Evolutionary conservation across 768 basidiomycete genomes (phyloP).

Genomic region (Mycena sanguinolenta): DNA sequence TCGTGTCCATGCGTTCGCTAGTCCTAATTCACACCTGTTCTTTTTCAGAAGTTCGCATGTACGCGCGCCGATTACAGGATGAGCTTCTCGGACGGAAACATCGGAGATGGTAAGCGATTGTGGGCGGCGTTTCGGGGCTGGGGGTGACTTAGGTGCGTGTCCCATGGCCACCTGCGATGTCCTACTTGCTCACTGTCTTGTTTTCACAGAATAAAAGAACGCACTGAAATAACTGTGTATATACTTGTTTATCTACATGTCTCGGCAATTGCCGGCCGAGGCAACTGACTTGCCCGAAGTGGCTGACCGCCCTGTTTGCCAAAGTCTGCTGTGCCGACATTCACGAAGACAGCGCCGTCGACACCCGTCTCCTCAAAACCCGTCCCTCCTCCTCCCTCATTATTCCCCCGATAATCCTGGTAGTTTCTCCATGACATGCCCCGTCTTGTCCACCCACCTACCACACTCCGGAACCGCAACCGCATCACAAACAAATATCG

Average conservation of each 20-base stretch:
- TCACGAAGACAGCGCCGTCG: slow-evolving; percentile 12
- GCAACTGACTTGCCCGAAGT: background rate
- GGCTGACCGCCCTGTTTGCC: slow-evolving; percentile 7
- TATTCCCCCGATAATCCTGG: slow-evolving; percentile 53
- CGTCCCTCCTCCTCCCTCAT: slow-evolving; percentile 46
- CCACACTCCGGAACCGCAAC: slow-evolving; percentile 88
- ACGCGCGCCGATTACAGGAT: slow-evolving; percentile 1
- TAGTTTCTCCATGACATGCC: slow-evolving; percentile 85
- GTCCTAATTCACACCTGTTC: slow-evolving; percentile 10
- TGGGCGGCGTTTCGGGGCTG: background rate
- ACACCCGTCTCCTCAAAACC: background rate
- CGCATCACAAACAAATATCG: slow-evolving; percentile 94
- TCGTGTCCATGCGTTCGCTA: slow-evolving; percentile 3
- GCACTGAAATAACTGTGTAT: background rate
- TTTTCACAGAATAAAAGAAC: background rate
- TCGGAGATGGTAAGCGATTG: slow-evolving; percentile 21
- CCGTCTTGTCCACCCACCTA: slow-evolving; percentile 82
- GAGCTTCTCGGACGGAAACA: slow-evolving; percentile 20
- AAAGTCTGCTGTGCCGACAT: slow-evolving; percentile 26
- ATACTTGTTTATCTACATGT: background rate
- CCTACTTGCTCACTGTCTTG: background rate
- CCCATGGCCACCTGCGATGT: background rate
- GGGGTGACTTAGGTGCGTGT: slow-evolving; percentile 6
- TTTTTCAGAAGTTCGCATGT: slow-evolving; percentile 28
- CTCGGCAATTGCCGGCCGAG: slow-evolving; percentile 10